Evolutionary conservation across 371 early-diverging fungal species (phyloP).

Genomic region (Basidiobolus meristosporus): DNA sequence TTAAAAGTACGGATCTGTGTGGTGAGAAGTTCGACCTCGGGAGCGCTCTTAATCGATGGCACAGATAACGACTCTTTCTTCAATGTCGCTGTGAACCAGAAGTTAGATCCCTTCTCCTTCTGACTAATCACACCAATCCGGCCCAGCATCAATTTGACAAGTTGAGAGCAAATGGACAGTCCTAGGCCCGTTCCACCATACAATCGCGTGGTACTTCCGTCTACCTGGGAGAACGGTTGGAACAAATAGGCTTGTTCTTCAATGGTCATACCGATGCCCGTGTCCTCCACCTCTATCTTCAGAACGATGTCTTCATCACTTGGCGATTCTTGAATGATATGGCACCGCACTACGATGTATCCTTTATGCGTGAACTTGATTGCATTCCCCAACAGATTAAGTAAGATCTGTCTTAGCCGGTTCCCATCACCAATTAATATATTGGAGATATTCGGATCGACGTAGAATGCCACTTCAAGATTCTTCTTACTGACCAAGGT

Average conservation of each 20-base stretch:
- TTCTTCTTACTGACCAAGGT: too few relatives aligned
- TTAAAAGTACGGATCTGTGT: too few relatives aligned
- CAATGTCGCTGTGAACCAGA: too few relatives aligned
- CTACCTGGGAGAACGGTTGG: conserved; percentile 39
- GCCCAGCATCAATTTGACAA: conserved; percentile 35
- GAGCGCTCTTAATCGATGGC: too few relatives aligned
- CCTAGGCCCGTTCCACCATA: conserved; percentile 37
- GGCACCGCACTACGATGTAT: conserved; percentile 23
- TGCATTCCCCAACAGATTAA: conserved; percentile 35
- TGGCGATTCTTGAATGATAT: too few relatives aligned
- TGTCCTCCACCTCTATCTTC: conserved; percentile 23
- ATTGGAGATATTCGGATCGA: too few relatives aligned
- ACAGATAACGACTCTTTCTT: too few relatives aligned
- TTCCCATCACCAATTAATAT: conserved; percentile 24
- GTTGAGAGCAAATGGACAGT: conserved; percentile 24
- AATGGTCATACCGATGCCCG: conserved; percentile 32
- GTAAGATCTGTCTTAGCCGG: conserved; percentile 21
- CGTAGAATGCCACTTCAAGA: conserved; percentile 9
- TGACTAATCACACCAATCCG: conserved; percentile 11
- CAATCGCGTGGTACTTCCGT: conserved; percentile 23
- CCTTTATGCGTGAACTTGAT: conserved; percentile 45
- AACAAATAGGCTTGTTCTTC: conserved; percentile 28
- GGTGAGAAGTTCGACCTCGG: too few relatives aligned
- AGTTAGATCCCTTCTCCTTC: conserved; percentile 13
- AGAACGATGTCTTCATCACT: too few relatives aligned